Evolutionary conservation across 2,329 filamentous ascomycete species (phyloP), one percentile per base, ranked within the genome.

Genomic region (Volutella citrinella): DNA sequence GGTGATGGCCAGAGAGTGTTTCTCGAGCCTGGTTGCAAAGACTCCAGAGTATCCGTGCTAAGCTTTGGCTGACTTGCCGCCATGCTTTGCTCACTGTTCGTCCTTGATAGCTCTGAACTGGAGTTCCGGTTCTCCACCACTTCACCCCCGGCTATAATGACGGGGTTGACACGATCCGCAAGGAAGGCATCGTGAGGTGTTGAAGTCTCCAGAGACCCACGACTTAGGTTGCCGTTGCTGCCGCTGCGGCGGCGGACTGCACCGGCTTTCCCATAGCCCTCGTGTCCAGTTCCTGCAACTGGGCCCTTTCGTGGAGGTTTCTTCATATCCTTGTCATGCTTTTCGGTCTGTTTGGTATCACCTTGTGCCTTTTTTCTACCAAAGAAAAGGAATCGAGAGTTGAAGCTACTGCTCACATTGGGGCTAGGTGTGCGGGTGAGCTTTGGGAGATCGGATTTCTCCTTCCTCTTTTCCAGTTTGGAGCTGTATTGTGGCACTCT

Each of bases 211-310:
- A 74, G 72, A 0, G 75, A 76, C 17, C 65, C 70, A n/a, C 66
- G 67, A 4, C 60, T 56, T 16, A 66, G 48, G 40, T 69, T 75
- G 7, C 70, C 64, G 14, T 69, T 65, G 50, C 77, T 82, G 39
- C 74, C 77, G 51, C 80, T 87, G 34, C 83, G 76, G 19, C 82
- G 75, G 38, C 80, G 76, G 19, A 68, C 51, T 6, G 72, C 66
- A 4, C 80, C 79, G 36, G 87, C 69, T 36, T 75, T 76, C 1
- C 84, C 84, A 51, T 91, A 90, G 2, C 84, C 84, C 64, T 97
- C 91, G 52, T 97, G 89, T 0, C 91, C 91, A 22, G 91, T 97
- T n/a, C 91, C 91, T 24, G 91, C 91, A 12, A 76, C 79, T 15
- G 91, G 91, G 0, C 91, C 90, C 60, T 88, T 91, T 18, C 84